Percentiles rank a stretch among this genome's conserved stretches.
phyloP scores from a whole-genome alignment of 352 stramenopile genomes.

The Phytophthora litchii region DNA sequence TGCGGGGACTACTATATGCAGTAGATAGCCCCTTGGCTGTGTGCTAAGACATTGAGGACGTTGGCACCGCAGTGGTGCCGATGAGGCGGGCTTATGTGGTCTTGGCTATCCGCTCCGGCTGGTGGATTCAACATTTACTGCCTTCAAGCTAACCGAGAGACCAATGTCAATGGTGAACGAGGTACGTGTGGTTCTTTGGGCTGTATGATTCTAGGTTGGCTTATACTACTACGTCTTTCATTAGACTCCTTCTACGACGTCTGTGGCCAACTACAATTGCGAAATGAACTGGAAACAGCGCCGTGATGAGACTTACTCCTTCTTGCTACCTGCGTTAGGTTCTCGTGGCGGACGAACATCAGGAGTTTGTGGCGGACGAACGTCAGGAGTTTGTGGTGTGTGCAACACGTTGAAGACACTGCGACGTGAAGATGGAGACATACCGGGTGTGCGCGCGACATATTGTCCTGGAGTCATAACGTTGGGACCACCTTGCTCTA shows the following conservation, averaged over 20 bases:
- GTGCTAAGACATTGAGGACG: too few species aligned
- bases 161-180: too few species aligned
- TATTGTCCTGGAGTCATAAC: constrained; percentile 41
- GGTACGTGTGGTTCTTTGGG: too few species aligned
- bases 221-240: constrained; percentile 12
- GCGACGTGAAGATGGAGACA: constrained; percentile 18
- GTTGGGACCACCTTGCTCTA: constrained; percentile 16
- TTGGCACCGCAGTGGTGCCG: too few species aligned
- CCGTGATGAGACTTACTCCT: constrained; percentile 5
- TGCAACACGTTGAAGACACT: constrained; percentile 18
- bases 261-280: constrained; percentile 3
- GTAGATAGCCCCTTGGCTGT: too few species aligned
- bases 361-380: not conserved
- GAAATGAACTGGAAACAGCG: too few species aligned
- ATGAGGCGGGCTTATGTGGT: too few species aligned
- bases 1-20: too few species aligned
- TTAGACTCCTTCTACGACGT: not conserved
- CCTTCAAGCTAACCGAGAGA: too few species aligned
- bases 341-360: constrained; percentile 4
- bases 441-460: constrained; percentile 9
- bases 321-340: not conserved
- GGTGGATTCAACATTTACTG: too few species aligned
- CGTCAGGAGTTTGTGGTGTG: constrained; percentile 7
- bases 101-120: too few species aligned
- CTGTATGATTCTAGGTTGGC: not conserved